Percentiles rank a stretch among this genome's conserved stretches.
Conservation (phyloP, 2,329 filamentous ascomycete genomes). For the Talaromyces pinophilus region DNA sequence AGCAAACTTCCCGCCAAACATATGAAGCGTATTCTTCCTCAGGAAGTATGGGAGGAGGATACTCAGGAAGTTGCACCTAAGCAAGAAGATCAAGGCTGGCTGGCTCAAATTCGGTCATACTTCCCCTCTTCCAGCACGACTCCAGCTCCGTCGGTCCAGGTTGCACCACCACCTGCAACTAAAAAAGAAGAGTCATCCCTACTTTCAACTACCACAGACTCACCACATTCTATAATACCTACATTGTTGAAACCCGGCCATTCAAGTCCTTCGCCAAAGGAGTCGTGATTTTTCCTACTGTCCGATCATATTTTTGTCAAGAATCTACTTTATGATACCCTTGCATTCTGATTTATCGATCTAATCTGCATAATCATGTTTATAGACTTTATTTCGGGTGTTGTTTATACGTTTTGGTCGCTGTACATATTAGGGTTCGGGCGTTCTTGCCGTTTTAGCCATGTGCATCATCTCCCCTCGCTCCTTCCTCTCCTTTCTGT, state of each 20-base stretch:
- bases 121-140: constrained; percentile 30
- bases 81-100: constrained; percentile 35
- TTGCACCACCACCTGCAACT: background rate
- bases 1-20: constrained; percentile 33
- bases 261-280: constrained; percentile 15
- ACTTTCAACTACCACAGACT: background rate
- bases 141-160: background rate
- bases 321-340: constrained; percentile 23
- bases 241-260: background rate
- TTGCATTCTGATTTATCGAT: background rate
- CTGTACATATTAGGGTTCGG: constrained; percentile 8
- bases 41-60: constrained; percentile 43
- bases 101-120: constrained; percentile 38
- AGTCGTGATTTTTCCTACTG: constrained; percentile 4
- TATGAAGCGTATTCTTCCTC: constrained; percentile 41
- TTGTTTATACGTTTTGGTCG: background rate
- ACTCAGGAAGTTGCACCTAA: constrained; percentile 30
- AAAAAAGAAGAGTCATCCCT: background rate
- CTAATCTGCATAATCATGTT: background rate
- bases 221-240: constrained; percentile 17
- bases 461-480: constrained; percentile 20
- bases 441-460: constrained; percentile 15
- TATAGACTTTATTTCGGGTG: background rate
- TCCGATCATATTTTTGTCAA: background rate
- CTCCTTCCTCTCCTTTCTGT: constrained; percentile 1